Conservation (phyloP, 805 yeast genomes). For the Yamadazyma olivae region DNA sequence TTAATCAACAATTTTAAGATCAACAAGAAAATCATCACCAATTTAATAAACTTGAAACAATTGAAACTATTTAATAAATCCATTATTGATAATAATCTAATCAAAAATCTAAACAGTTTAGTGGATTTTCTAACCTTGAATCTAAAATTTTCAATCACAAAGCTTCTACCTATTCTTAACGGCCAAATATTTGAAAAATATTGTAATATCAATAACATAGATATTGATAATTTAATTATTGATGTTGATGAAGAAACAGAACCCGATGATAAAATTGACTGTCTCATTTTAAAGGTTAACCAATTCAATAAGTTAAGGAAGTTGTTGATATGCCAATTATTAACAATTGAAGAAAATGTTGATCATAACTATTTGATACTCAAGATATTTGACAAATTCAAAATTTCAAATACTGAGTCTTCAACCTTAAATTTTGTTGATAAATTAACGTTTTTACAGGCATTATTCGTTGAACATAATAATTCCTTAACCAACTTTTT, state of each 20-base stretch:
- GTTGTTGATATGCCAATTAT: slow-evolving; percentile 35
- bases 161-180: slow-evolving; percentile 29
- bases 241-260: slow-evolving; percentile 14
- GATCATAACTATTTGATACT: slow-evolving; percentile 28
- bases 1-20: slow-evolving; percentile 31
- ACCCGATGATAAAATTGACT: slow-evolving; percentile 3
- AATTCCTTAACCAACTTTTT: slow-evolving; percentile 19
- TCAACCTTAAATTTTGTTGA: slow-evolving; percentile 10
- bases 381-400: slow-evolving; percentile 22
- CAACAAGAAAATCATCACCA: slow-evolving; percentile 33
- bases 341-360: slow-evolving; percentile 31
- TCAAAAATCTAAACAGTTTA: slow-evolving; percentile 19
- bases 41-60: slow-evolving; percentile 30
- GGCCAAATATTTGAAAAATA: slow-evolving; percentile 39
- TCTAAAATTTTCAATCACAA: slow-evolving; percentile 23
- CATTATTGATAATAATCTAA: slow-evolving; percentile 11
- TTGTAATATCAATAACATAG: slow-evolving; percentile 35
- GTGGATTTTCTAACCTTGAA: slow-evolving; percentile 27
- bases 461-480: slow-evolving; percentile 22
- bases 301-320: slow-evolving; percentile 36
- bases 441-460: slow-evolving; percentile 18
- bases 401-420: slow-evolving; percentile 8
- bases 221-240: slow-evolving; percentile 24
- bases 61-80: slow-evolving; percentile 21
- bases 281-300: slow-evolving; percentile 10